Conservation (phyloP, 2,329 filamentous ascomycete genomes). For the Metarhizium guizhouense region DNA sequence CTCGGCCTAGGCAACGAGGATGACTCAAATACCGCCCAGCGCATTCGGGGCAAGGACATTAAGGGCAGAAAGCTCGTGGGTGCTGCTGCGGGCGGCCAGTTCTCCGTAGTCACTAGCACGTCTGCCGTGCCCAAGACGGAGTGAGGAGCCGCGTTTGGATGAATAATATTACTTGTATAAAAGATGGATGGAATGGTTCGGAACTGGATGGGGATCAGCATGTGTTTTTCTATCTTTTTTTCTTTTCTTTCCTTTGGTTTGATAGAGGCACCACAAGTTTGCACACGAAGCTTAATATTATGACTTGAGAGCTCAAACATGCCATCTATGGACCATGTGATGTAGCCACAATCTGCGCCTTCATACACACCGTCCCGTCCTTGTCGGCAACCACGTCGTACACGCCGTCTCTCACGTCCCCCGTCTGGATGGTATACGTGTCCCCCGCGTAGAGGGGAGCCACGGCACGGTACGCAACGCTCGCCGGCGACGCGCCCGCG, state of each 20-base stretch:
- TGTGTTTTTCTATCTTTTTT: neutral
- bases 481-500: conserved; percentile 11
- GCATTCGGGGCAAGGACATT: conserved; percentile 79
- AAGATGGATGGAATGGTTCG: neutral
- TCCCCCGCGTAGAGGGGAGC: conserved; percentile 63
- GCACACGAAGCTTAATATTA: neutral
- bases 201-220: neutral
- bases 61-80: conserved; percentile 64
- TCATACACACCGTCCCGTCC: conserved; percentile 15
- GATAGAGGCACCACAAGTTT: conserved; percentile 1
- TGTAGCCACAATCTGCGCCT: neutral
- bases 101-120: conserved; percentile 51
- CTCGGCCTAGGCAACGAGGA: conserved; percentile 71
- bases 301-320: neutral
- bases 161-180: neutral
- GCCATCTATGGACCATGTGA: neutral
- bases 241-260: neutral
- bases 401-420: conserved; percentile 26
- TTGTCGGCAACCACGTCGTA: conserved; percentile 42
- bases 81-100: conserved; percentile 86
- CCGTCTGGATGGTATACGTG: conserved; percentile 51
- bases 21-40: conserved; percentile 66
- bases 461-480: conserved; percentile 58
- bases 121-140: conserved; percentile 11
- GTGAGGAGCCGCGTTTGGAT: neutral